phyloP scores from a whole-genome alignment of 208 protist species.

The Leishmania tarentolae region DNA sequence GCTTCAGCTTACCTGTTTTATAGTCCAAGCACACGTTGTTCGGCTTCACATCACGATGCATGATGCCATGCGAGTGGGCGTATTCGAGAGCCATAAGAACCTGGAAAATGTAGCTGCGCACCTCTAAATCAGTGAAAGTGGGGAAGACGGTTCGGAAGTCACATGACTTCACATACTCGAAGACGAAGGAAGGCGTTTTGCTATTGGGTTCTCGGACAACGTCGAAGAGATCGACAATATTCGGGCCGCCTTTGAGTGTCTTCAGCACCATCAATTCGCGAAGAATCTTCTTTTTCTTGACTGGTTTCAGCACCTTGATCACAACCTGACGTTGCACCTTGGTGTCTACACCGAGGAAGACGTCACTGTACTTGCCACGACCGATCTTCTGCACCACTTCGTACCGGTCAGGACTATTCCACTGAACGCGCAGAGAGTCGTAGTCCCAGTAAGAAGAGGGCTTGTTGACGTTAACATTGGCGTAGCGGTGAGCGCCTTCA shows the following conservation, averaged over 20 bases:
- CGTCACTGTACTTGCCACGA: conserved; percentile 99
- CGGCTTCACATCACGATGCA: conserved; percentile 99
- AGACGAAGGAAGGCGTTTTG: conserved; percentile 98
- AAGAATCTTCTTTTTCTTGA: conserved; percentile 99
- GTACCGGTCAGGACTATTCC: conserved; percentile 97
- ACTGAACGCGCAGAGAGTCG: conserved; percentile 90
- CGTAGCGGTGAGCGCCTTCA: conserved; percentile 72
- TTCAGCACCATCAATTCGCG: conserved; percentile 99
- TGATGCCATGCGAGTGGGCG: conserved; percentile 98
- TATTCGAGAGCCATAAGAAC: conserved; percentile 96
- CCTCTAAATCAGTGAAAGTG: conserved; percentile 96
- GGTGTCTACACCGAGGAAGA: conserved; percentile 98
- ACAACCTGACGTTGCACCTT: conserved; percentile 90
- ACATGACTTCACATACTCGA: conserved; percentile 98
- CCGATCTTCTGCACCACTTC: conserved; percentile 97
- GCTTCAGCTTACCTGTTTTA: conserved; percentile 91
- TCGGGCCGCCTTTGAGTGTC: conserved; percentile 98
- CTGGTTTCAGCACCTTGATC: conserved; percentile 99
- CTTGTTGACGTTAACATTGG: conserved; percentile 81
- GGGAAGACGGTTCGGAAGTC: conserved; percentile 98
- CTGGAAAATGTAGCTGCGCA: conserved; percentile 99
- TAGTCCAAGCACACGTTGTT: conserved; percentile 99
- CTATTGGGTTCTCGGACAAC: conserved; percentile 98
- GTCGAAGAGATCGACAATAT: conserved; percentile 99
- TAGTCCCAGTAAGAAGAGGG: conserved; percentile 97